phyloP scores from a whole-genome alignment of 2,329 filamentous ascomycete genomes.

The Sporothrix protearum region DNA sequence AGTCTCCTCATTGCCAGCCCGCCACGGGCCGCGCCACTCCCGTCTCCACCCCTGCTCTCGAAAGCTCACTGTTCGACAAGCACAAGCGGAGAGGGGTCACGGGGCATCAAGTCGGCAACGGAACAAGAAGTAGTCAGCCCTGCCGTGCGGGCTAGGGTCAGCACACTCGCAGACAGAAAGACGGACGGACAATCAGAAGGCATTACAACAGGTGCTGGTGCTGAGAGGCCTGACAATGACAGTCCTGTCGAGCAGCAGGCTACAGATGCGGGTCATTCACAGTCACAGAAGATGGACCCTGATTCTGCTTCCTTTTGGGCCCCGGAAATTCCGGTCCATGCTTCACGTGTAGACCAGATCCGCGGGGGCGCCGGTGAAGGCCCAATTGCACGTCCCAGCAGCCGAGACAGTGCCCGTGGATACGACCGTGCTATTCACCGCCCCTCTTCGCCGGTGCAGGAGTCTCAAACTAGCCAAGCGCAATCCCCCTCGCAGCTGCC shows the following conservation, averaged over 20 bases:
- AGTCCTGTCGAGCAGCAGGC: not conserved
- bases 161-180: not conserved
- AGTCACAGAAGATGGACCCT: not conserved
- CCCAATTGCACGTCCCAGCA: not conserved
- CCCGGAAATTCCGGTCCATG: not conserved
- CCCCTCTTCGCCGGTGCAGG: not conserved
- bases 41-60: not conserved
- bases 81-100: not conserved
- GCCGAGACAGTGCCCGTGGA: not conserved
- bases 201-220: not conserved
- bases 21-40: not conserved
- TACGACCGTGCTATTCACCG: not conserved
- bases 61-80: not conserved
- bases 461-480: too few species aligned
- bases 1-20: not conserved
- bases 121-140: not conserved
- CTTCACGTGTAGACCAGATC: not conserved
- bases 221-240: not conserved
- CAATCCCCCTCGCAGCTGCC: too few species aligned
- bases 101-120: not conserved
- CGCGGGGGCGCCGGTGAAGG: not conserved
- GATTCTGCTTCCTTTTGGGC: not conserved
- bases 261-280: not conserved
- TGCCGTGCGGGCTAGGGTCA: not conserved
- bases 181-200: not conserved